phyloP scores from a whole-genome alignment of 2,329 filamentous ascomycete species.

The Diplodia seriata region DNA sequence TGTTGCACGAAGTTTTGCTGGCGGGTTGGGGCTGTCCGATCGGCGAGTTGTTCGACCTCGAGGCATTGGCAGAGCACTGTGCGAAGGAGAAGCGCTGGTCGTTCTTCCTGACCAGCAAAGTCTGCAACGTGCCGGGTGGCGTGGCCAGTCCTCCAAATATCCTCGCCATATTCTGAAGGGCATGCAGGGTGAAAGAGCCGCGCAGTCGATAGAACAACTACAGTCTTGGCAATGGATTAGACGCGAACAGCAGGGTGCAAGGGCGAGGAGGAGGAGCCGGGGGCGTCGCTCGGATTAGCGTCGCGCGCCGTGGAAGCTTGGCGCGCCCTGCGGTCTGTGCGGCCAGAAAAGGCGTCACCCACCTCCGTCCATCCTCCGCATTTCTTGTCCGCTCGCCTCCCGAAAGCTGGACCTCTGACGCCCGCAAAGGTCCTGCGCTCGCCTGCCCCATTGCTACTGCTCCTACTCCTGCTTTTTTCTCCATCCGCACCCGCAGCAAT shows the following conservation, averaged over 20 bases:
- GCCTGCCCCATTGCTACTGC: background rate
- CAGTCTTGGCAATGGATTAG: background rate
- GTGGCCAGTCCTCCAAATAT: constrained; percentile 43
- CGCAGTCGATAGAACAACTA: background rate
- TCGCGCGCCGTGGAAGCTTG: background rate
- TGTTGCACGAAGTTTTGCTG: constrained; percentile 38
- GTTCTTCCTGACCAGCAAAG: constrained; percentile 61
- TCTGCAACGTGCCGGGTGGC: constrained; percentile 56
- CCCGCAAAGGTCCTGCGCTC: background rate
- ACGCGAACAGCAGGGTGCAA: background rate
- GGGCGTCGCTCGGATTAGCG: constrained; percentile 1
- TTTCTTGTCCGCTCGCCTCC: constrained; percentile 18
- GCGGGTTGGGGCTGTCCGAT: constrained; percentile 45
- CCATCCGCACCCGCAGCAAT: constrained; percentile 1
- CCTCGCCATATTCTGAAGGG: constrained; percentile 35
- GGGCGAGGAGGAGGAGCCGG: background rate
- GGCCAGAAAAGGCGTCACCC: constrained; percentile 24
- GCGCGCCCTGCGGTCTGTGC: constrained; percentile 13
- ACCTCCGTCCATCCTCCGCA: constrained; percentile 8
- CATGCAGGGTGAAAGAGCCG: background rate
- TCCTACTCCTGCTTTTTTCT: background rate
- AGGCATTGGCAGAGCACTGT: constrained; percentile 42
- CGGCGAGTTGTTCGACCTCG: constrained; percentile 47
- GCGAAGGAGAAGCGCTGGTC: constrained; percentile 40
- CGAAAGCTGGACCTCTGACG: background rate